Evolutionary conservation across 768 basidiomycete genomes (phyloP).

Genomic region (Lentinula edodes): DNA sequence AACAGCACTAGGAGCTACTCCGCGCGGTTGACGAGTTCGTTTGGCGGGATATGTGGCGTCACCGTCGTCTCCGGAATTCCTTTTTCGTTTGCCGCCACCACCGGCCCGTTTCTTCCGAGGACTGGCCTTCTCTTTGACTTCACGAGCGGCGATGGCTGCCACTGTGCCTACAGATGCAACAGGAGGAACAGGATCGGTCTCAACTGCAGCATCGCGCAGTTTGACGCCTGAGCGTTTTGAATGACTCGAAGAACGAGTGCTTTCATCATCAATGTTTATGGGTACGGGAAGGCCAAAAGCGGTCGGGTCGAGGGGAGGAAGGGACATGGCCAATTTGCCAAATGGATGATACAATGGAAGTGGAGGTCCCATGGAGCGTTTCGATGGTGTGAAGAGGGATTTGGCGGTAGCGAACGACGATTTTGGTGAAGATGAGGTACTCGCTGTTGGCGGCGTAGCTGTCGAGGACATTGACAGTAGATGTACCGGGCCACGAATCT

Average conservation of each 20-base stretch:
- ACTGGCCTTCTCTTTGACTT: constrained; percentile 36
- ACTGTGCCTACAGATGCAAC: constrained; percentile 8
- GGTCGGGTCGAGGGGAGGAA: constrained; percentile 57
- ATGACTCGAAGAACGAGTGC: neutral
- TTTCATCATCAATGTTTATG: constrained; percentile 35
- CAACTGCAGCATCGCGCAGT: constrained; percentile 12
- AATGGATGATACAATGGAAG: constrained; percentile 68
- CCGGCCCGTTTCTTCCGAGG: constrained; percentile 46
- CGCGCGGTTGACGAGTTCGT: constrained; percentile 50
- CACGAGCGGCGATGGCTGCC: constrained; percentile 27
- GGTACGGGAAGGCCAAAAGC: constrained; percentile 51
- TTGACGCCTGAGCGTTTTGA: constrained; percentile 5
- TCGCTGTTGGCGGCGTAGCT: constrained; percentile 21
- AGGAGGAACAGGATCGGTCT: constrained; percentile 14
- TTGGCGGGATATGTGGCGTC: constrained; percentile 72
- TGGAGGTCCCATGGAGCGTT: constrained; percentile 26
- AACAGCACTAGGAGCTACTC: constrained; percentile 16
- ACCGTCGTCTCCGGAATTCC: constrained; percentile 55
- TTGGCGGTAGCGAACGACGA: neutral
- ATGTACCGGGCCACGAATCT: neutral
- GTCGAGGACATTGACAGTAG: neutral
- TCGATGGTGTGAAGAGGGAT: neutral
- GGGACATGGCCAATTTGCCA: constrained; percentile 56
- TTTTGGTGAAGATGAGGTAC: neutral
- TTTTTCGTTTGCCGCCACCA: constrained; percentile 47